phyloP scores from a whole-genome alignment of 345 rosid genomes.

The Arabidopsis suecica region DNA sequence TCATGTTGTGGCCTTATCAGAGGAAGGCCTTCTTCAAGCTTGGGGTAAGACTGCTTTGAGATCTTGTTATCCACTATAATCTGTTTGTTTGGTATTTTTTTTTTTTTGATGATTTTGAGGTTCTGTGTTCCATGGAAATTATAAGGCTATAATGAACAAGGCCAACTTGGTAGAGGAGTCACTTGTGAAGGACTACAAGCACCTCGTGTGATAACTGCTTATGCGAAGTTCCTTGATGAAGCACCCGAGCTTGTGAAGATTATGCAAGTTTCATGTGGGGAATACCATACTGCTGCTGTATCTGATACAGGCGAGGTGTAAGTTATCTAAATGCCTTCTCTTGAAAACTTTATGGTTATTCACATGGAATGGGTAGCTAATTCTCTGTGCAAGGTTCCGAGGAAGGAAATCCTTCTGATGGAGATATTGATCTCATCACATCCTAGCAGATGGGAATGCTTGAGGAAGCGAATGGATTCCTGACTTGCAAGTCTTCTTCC shows the following conservation, averaged over 20 bases:
- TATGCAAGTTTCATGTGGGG: slow-evolving; percentile 87
- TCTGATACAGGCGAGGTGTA: slow-evolving; percentile 97
- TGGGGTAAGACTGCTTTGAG: slow-evolving; percentile 67
- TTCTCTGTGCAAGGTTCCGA: slow-evolving; percentile 56
- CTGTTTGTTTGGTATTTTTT: slow-evolving; percentile 9
- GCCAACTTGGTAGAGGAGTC: slow-evolving; percentile 97
- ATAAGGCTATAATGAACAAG: slow-evolving; percentile 89
- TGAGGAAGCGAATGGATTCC: slow-evolving; percentile 60
- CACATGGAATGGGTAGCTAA: slow-evolving; percentile 52
- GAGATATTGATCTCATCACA: slow-evolving; percentile 51
- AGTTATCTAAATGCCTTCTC: slow-evolving; percentile 63
- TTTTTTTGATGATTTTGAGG: slow-evolving; percentile 14
- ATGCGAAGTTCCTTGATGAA: slow-evolving; percentile 91
- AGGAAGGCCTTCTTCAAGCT: slow-evolving; percentile 84
- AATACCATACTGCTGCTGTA: slow-evolving; percentile 93
- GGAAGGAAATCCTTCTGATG: slow-evolving; percentile 52
- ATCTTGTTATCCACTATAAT: slow-evolving; percentile 10
- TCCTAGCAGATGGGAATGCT: slow-evolving; percentile 62
- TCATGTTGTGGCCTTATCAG: slow-evolving; percentile 93
- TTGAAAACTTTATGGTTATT: slow-evolving; percentile 56
- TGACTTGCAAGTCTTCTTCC: slow-evolving; percentile 74
- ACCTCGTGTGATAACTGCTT: slow-evolving; percentile 73
- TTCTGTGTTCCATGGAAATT: slow-evolving; percentile 18
- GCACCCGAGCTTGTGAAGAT: slow-evolving; percentile 96
- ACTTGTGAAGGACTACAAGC: slow-evolving; percentile 96